These are phyloP conservation scores for Dentipellis sp. DNA, from an alignment of 768 basidiomycete genomes.

Conservation along the genomic window DNA sequence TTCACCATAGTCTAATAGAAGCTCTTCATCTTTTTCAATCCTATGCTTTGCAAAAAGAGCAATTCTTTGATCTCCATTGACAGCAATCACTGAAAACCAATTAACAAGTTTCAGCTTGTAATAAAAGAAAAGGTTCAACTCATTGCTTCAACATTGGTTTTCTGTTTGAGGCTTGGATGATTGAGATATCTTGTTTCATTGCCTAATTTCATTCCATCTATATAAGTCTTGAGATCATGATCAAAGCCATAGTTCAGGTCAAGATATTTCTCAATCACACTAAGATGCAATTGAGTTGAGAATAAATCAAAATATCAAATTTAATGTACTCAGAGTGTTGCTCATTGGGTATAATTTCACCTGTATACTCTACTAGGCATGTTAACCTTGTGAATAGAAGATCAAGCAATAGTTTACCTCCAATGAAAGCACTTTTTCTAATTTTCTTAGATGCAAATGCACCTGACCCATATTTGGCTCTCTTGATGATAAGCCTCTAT, in stretches of 20 bases:
- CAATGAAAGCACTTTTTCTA: neutral
- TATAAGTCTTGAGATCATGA: constrained; percentile 32
- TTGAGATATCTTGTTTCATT: constrained; percentile 67
- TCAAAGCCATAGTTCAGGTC: constrained; percentile 55
- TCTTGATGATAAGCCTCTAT: neutral
- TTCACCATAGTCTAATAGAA: constrained; percentile 7
- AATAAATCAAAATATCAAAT: neutral
- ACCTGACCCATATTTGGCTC: constrained; percentile 42
- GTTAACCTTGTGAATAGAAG: neutral
- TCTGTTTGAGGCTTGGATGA: constrained; percentile 27
- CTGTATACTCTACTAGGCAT: neutral
- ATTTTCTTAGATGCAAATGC: neutral
- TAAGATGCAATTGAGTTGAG: neutral
- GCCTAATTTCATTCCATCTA: constrained; percentile 51
- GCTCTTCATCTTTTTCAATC: constrained; percentile 3
- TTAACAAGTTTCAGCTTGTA: neutral
- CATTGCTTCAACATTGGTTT: constrained; percentile 35
- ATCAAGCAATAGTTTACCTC: constrained; percentile 17
- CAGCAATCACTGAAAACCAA: constrained; percentile 34
- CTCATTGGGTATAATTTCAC: neutral
- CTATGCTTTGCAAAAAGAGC: constrained; percentile 34
- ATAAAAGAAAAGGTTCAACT: constrained; percentile 24
- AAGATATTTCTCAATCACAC: constrained; percentile 33
- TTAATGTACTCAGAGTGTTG: neutral
- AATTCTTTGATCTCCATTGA: constrained; percentile 62